Conservation (phyloP, 75 land plant genomes). For the Selaginella tamariscina region DNA sequence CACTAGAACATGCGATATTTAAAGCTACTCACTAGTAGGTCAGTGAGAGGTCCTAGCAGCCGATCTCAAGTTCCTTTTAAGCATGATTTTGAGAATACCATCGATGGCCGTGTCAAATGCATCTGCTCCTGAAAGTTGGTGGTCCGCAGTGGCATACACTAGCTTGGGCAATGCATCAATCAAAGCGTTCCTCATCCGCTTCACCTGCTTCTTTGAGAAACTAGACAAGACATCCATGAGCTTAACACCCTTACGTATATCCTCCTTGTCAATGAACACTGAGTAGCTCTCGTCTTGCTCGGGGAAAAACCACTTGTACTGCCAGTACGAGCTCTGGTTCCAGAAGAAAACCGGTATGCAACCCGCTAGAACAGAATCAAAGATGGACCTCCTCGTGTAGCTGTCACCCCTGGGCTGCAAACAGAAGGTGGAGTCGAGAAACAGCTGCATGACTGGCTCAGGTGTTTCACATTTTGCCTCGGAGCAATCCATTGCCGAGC, state of each 20-base stretch:
- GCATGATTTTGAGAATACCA: slow-evolving; percentile 11
- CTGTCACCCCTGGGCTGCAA: slow-evolving; percentile 63
- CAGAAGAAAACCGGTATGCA: slow-evolving; percentile 75
- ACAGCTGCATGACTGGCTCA: slow-evolving; percentile 25
- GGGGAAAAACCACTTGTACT: slow-evolving; percentile 58
- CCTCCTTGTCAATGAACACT: slow-evolving; percentile 19
- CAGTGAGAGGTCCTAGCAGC: too few species aligned
- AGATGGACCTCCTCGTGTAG: slow-evolving; percentile 54
- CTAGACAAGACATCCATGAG: slow-evolving; percentile 30
- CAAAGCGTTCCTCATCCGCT: slow-evolving; percentile 25
- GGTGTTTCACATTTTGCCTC: slow-evolving; percentile 33
- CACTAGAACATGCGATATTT: too few species aligned
- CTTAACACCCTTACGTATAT: slow-evolving; percentile 12
- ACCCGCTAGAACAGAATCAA: slow-evolving; percentile 64
- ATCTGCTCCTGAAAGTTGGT: slow-evolving; percentile 22
- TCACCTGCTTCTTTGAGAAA: slow-evolving; percentile 22
- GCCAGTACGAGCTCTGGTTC: slow-evolving; percentile 46
- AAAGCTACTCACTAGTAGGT: too few species aligned
- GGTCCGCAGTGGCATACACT: slow-evolving; percentile 8
- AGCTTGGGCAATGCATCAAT: background rate
- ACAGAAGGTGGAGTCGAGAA: slow-evolving; percentile 45
- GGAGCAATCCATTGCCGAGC: slow-evolving; percentile 31
- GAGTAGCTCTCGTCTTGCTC: slow-evolving; percentile 25
- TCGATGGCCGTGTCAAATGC: slow-evolving; percentile 50
- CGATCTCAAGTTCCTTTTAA: background rate